phyloP scores from a whole-genome alignment of 202 grass and related monocot species.

The Brachypodium distachyon region DNA sequence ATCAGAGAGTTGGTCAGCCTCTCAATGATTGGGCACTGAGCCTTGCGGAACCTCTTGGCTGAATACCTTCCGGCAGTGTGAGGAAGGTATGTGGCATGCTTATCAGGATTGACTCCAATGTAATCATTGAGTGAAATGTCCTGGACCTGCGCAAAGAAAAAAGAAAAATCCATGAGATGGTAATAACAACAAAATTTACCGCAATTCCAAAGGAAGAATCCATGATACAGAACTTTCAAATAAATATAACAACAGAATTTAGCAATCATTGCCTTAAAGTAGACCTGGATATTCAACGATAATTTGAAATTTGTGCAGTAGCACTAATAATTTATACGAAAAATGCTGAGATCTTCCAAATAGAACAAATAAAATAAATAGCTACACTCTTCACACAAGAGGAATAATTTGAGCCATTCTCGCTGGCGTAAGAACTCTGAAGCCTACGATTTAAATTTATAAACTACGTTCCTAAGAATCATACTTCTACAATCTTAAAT shows the following conservation, averaged over 20 bases:
- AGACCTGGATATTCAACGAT: too few relatives aligned
- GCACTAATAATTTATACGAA: too few relatives aligned
- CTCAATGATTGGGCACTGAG: constrained; percentile 52
- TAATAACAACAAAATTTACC: too few relatives aligned
- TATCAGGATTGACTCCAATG: constrained; percentile 36
- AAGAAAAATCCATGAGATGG: neutral
- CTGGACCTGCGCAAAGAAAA: constrained; percentile 25
- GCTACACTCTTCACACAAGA: neutral
- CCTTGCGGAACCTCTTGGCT: constrained; percentile 52
- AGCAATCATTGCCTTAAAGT: too few relatives aligned
- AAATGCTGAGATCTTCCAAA: too few relatives aligned
- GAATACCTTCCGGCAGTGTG: constrained; percentile 56
- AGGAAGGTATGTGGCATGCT: constrained; percentile 52
- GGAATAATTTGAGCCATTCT: neutral
- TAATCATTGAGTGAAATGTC: constrained; percentile 54
- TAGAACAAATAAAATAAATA: neutral
- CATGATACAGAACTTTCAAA: too few relatives aligned
- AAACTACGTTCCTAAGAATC: neutral
- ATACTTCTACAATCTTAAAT: neutral
- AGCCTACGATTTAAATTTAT: neutral
- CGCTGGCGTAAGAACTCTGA: neutral
- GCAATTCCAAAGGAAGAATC: too few relatives aligned
- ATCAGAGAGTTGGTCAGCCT: constrained; percentile 54
- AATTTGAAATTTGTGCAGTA: too few relatives aligned
- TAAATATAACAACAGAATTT: too few relatives aligned